Evolutionary conservation across 345 rosid genomes (phyloP).

Genomic region (Euphorbia lathyris): DNA sequence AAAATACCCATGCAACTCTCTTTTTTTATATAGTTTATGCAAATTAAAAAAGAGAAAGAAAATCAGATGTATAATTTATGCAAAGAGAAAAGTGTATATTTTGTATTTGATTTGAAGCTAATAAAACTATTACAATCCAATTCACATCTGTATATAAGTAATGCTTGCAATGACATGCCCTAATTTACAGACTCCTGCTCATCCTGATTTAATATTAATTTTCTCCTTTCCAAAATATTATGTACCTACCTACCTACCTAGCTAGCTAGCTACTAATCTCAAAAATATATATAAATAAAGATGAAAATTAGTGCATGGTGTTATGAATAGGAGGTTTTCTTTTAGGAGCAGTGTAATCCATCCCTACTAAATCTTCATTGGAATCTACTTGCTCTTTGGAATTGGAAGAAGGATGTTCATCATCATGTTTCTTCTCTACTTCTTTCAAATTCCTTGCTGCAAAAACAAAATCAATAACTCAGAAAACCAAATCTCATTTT

Average conservation of each 20-base stretch:
- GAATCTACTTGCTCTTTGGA: constrained; percentile 12
- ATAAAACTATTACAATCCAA: background rate
- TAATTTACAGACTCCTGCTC: background rate
- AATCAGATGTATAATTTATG: background rate
- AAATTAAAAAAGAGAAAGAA: background rate
- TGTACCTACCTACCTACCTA: background rate
- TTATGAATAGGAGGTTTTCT: constrained; percentile 68
- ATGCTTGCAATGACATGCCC: background rate
- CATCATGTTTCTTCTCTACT: constrained; percentile 8
- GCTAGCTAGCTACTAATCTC: too few species aligned
- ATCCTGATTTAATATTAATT: background rate
- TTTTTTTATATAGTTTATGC: too few species aligned
- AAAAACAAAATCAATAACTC: background rate
- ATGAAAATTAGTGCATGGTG: background rate
- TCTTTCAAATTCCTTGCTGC: constrained; percentile 43
- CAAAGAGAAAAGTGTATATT: constrained; percentile 1
- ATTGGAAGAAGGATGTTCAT: background rate
- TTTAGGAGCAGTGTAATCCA: constrained; percentile 60
- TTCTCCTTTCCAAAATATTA: background rate
- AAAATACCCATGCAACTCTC: too few species aligned
- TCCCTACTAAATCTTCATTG: constrained; percentile 33
- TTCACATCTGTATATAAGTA: background rate
- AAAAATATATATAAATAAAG: too few species aligned
- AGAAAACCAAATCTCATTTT: too few species aligned
- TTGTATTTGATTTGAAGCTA: background rate